phyloP scores from a whole-genome alignment of 1,139 yeast genomes.

The Kodamaea derodonti region DNA sequence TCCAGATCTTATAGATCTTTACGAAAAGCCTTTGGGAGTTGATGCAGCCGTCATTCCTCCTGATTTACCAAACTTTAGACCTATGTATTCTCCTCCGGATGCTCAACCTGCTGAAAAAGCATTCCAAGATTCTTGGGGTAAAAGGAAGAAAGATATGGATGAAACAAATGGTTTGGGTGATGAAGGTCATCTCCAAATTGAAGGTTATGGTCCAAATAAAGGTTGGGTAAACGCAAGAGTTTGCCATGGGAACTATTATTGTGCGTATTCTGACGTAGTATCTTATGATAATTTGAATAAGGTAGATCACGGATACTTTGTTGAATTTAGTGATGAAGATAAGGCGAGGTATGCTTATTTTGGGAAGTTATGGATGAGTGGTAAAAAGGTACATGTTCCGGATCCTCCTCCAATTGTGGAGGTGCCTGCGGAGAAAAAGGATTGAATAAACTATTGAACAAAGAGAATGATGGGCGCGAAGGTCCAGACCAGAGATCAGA shows the following conservation, averaged over 20 bases:
- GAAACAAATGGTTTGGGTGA: constrained; percentile 15
- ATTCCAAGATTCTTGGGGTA: constrained; percentile 23
- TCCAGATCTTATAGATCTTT: constrained; percentile 30
- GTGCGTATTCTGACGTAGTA: constrained; percentile 53
- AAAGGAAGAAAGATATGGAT: constrained; percentile 33
- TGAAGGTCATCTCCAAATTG: constrained; percentile 15
- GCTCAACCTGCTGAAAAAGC: constrained; percentile 18
- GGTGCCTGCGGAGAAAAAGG: background rate
- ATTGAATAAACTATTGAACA: no score
- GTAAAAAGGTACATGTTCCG: constrained; percentile 6
- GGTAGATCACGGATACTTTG: constrained; percentile 22
- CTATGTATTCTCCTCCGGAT: constrained; percentile 34
- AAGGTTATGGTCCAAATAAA: constrained; percentile 41
- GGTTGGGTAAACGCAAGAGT: constrained; percentile 56
- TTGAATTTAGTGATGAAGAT: constrained; percentile 19
- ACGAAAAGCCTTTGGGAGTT: constrained; percentile 43
- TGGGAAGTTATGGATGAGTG: constrained; percentile 39
- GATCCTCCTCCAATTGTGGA: background rate
- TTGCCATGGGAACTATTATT: constrained; percentile 56
- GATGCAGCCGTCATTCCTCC: constrained; percentile 58
- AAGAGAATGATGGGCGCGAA: no score
- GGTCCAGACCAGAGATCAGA: no score
- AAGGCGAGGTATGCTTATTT: constrained; percentile 23
- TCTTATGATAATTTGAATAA: constrained; percentile 21
- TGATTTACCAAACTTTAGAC: constrained; percentile 30